Evolutionary conservation across 1,139 yeast species (phyloP).

Genomic region (Scheffersomyces stambukii): DNA sequence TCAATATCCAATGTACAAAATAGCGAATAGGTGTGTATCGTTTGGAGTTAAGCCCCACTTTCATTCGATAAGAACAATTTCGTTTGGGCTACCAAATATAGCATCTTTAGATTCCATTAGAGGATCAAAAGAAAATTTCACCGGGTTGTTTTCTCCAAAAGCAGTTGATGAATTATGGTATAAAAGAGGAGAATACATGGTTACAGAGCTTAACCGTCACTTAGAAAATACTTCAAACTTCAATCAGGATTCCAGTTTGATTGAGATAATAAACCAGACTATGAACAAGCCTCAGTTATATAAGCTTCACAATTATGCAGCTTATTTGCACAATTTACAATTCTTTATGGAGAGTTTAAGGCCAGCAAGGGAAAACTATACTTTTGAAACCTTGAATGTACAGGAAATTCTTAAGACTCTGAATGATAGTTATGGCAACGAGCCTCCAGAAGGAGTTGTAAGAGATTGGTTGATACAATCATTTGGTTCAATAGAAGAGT

Average conservation of each 20-base stretch:
- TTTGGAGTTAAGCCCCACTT: not conserved
- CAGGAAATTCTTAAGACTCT: slow-evolving; percentile 44
- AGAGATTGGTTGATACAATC: slow-evolving; percentile 46
- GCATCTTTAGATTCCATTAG: slow-evolving; percentile 31
- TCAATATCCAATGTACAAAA: not conserved
- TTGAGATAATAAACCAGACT: slow-evolving; percentile 35
- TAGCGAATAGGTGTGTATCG: slow-evolving; percentile 1
- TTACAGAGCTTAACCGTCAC: slow-evolving; percentile 42
- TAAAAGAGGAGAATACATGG: slow-evolving; percentile 45
- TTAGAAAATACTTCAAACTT: slow-evolving; percentile 20
- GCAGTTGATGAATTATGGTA: slow-evolving; percentile 61
- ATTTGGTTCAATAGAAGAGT: slow-evolving; percentile 68
- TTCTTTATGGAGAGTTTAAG: slow-evolving; percentile 57
- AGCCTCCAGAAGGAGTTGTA: slow-evolving; percentile 36
- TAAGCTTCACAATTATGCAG: slow-evolving; percentile 52
- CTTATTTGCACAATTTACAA: slow-evolving; percentile 55
- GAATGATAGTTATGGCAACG: slow-evolving; percentile 24
- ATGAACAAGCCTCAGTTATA: slow-evolving; percentile 45
- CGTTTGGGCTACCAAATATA: too few relatives aligned
- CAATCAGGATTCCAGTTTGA: slow-evolving; percentile 21
- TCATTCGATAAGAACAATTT: too few relatives aligned
- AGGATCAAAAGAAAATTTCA: slow-evolving; percentile 33
- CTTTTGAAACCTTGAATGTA: not conserved
- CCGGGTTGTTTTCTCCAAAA: slow-evolving; percentile 50
- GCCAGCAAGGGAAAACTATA: slow-evolving; percentile 12